Evolutionary conservation across 768 basidiomycete species (phyloP), one percentile per base, ranked within the genome.

Genomic region (Rhodosporidiobolus sp.): DNA sequence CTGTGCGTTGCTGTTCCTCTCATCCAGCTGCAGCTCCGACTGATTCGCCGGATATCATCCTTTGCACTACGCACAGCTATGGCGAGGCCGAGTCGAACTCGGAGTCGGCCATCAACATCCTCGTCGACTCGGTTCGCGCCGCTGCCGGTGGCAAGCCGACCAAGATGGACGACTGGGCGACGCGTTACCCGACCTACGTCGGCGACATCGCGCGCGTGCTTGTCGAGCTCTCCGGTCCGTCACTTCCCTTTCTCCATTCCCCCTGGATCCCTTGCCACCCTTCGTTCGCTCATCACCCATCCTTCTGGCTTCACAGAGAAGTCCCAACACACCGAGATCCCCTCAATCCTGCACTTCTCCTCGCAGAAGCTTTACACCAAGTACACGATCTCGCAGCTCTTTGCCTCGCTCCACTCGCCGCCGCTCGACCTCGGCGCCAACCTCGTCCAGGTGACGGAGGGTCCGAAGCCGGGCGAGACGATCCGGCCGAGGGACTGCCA

Each of bases 151-250:
- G 63, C 14, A 94, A 94, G 82, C 83, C 82, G 48, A 94, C 94
- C 83, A 92, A 88, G 80, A 97, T 97, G 95, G 95, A 99, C 79
- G 89, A 95, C 80, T 95, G 88, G 79, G 93, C 92, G 34, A 91
- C 89, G 26, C 86, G 95, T 38, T 95, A 90, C 82, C 95, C 95
- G 0, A 98, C 95, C 34, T 93, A 93, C 77, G 88, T 92, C 19
- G 78, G 88, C 45, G 94, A 97, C 78, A 89, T 97, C 65, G 93
- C 90, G 4, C 83, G 86, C 30, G 94, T 95, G 78, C 84, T 97
- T 45, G 88, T 88, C 54, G 88, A 90, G 50, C 84, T 95, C 7
- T 83, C 87, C 32, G 84, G 92, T 92, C n/a, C n/a, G n/a, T 72
- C 60, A 85, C 52, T 9, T 34, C 16, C 45, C 48, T 9, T 62